phyloP scores from a whole-genome alignment of 176 grass and related monocot species.

The Rhipidocladum racemiflorum region DNA sequence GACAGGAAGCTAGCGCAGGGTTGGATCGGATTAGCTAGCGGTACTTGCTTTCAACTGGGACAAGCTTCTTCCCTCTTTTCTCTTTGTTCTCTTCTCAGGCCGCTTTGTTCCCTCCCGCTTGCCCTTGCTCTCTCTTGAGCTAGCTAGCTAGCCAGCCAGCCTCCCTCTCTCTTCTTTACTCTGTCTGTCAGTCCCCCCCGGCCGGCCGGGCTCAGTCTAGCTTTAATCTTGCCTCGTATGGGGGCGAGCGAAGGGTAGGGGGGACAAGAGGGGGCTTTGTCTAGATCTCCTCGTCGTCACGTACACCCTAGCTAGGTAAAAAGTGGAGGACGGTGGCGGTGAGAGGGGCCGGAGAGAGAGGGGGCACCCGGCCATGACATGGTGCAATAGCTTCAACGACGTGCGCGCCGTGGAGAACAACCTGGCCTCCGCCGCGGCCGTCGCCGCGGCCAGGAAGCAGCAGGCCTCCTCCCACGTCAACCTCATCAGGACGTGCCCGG shows the following conservation, averaged over 20 bases:
- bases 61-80: slow-evolving; percentile 74
- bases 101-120: slow-evolving; percentile 52
- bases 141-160: neutral
- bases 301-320: neutral
- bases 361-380: slow-evolving; percentile 51
- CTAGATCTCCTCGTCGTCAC: neutral
- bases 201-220: slow-evolving; percentile 8
- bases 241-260: slow-evolving; percentile 30
- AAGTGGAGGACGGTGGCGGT: neutral
- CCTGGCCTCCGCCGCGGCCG: slow-evolving; percentile 44
- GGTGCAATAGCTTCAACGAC: slow-evolving; percentile 82
- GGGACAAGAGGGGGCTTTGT: slow-evolving; percentile 19
- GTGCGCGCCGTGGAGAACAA: slow-evolving; percentile 67
- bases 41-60: slow-evolving; percentile 67
- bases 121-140: slow-evolving; percentile 9
- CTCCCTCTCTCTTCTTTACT: slow-evolving; percentile 26
- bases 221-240: slow-evolving; percentile 43
- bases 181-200: slow-evolving; percentile 32
- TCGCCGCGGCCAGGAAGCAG: slow-evolving; percentile 45
- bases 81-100: slow-evolving; percentile 60
- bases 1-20: neutral
- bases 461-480: slow-evolving; percentile 41
- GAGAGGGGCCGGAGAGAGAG: slow-evolving; percentile 22
- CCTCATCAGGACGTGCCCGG: slow-evolving; percentile 71
- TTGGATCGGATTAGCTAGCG: neutral